Conservation (phyloP, 148 eudicot genomes). For the Chenopodium suecicum region DNA sequence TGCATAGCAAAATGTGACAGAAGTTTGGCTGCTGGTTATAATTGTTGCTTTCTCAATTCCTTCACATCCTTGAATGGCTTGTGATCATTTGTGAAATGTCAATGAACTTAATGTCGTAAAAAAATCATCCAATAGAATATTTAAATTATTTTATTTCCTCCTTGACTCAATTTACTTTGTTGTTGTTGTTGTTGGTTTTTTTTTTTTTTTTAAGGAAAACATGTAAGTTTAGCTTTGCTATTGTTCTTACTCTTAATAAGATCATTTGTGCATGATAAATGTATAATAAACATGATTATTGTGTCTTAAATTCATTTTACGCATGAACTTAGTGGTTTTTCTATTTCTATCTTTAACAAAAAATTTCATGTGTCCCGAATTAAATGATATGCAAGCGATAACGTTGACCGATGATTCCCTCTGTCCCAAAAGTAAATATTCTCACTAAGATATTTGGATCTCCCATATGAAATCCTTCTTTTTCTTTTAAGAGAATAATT, state of each 20-base stretch:
- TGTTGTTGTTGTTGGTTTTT: no score
- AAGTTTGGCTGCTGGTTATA: slow-evolving; percentile 7
- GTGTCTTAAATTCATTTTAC: background rate
- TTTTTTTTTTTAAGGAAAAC: background rate
- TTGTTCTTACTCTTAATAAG: background rate
- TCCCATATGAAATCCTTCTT: no score
- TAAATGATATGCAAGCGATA: background rate
- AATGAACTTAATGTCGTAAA: background rate
- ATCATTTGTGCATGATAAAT: background rate
- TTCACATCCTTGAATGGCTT: background rate
- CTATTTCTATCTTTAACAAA: background rate
- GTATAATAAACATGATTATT: no score
- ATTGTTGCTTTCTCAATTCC: background rate
- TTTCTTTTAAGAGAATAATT: no score
- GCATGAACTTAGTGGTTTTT: background rate
- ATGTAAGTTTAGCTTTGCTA: background rate
- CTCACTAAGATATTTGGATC: no score
- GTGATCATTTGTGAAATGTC: background rate
- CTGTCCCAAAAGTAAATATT: no score
- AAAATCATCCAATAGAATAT: background rate
- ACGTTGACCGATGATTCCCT: background rate
- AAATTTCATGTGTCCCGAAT: background rate
- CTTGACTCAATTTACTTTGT: background rate
- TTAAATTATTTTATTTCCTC: no score
- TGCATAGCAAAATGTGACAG: background rate